Evolutionary conservation across 345 rosid species (phyloP).

Genomic region (Corymbia maculata): DNA sequence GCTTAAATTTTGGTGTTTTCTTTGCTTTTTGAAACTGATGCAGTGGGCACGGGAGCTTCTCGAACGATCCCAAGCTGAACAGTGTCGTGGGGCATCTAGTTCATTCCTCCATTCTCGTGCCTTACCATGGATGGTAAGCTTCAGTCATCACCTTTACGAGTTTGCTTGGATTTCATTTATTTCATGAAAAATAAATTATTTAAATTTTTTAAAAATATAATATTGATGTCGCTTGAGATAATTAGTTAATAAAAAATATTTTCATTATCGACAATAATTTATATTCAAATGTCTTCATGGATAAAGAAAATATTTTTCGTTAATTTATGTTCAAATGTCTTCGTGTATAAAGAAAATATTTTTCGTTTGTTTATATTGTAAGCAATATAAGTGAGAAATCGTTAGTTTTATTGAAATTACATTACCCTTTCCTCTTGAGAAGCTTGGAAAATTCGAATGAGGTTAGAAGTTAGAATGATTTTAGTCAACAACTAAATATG

Average conservation of each 20-base stretch:
- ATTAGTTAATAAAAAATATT: background rate
- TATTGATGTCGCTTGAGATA: background rate
- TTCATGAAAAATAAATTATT: background rate
- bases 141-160: background rate
- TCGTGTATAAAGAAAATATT: background rate
- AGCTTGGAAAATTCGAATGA: background rate
- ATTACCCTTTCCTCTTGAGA: background rate
- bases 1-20: background rate
- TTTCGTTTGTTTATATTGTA: background rate
- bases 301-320: background rate
- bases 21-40: background rate
- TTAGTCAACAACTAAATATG: background rate
- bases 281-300: background rate
- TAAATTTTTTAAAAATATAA: background rate
- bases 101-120: constrained; percentile 89
- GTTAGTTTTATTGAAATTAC: background rate
- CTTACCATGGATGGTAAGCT: constrained; percentile 86
- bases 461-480: background rate
- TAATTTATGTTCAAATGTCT: background rate
- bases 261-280: background rate
- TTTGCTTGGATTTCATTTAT: background rate
- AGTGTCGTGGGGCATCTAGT: constrained; percentile 80
- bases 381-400: background rate
- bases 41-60: constrained; percentile 97
- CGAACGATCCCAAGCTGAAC: constrained; percentile 59